Conservation (phyloP, 176 grass and related monocot genomes). For the Hyparrhenia diplandra region DNA sequence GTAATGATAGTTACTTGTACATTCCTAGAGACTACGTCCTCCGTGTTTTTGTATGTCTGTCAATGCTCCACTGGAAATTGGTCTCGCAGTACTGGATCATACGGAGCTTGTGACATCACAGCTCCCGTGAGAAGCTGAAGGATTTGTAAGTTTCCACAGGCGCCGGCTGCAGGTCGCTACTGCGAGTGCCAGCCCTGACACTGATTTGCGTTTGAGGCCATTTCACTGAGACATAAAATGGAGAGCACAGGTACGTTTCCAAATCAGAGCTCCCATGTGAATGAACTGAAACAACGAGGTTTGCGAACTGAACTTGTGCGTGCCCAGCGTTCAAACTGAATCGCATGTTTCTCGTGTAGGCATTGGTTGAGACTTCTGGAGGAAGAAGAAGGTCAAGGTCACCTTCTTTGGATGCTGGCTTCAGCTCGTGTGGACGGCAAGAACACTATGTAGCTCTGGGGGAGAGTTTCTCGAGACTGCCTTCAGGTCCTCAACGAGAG, state of each 20-base stretch:
- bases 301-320: not conserved
- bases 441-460: conserved; percentile 60
- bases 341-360: conserved; percentile 28
- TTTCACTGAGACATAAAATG: conserved; percentile 75
- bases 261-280: not conserved
- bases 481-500: conserved; percentile 51
- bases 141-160: conserved; percentile 81
- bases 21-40: not conserved
- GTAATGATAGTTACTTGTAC: too few relatives aligned
- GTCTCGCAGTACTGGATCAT: conserved; percentile 48
- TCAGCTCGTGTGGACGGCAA: conserved; percentile 73
- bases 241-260: conserved; percentile 64
- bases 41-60: not conserved
- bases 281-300: not conserved
- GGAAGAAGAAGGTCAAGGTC: conserved; percentile 62
- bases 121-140: conserved; percentile 66
- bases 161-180: conserved; percentile 74
- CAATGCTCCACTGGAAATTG: not conserved
- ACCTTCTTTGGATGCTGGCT: conserved; percentile 91
- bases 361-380: conserved; percentile 65
- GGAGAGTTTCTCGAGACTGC: conserved; percentile 57
- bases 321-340: not conserved
- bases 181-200: conserved; percentile 51
- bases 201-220: conserved; percentile 78
- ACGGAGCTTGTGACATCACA: conserved; percentile 48